Base-by-base conservation (phyloP, 352 stramenopile genomes). In the Phytopythium delawarense region DNA sequence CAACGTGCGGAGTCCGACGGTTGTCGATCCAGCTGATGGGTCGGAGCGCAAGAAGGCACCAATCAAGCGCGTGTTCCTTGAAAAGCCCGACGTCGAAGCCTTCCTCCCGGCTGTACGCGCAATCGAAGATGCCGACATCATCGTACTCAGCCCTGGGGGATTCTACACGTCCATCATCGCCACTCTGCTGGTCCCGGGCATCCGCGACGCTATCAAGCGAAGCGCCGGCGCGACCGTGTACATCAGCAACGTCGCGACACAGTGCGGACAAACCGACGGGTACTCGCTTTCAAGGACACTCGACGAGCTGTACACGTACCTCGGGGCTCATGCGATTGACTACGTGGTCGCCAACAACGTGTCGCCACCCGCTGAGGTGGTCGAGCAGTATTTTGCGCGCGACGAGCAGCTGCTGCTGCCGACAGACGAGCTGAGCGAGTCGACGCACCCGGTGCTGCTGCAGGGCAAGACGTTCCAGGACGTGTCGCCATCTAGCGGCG, bases 91-190 rank as follows among this genome's bases (percentile, higher is more conserved):
- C 64, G 84, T 93, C 1, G 63, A 85, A 46, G 86, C 86, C 1
- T 95, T 91, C 45, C 64, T 81, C 1, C 82, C 80, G 6, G 86
- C 86, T 0, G 82, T 95, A n/a, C 74, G 79, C 37, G 84, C 86
- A 15, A 93, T 95, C 49, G 81, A 93, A 64, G 86, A 86, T 13
- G 86, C 86, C n/a, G 86, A 95, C 55, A 87, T 95, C 57, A 92
- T 93, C 30, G 74, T 95, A 40, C 73, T 95, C 40, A 91, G 80
- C 20, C 84, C 84, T 21, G 86, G 86, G 1, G 86, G 82, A 12
- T 95, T 95, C 58, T 95, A 93, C 72, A 93, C 86, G 51, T 95
- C 86, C 15, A 95, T 95, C 51, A 91, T 93, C 59, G 72, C 84
- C 16, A 87, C 84, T 20, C 66, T 95, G 21, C 66, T 95, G 7